phyloP scores from a whole-genome alignment of 2,329 filamentous ascomycete species.

The Dothideomycetes sp. region DNA sequence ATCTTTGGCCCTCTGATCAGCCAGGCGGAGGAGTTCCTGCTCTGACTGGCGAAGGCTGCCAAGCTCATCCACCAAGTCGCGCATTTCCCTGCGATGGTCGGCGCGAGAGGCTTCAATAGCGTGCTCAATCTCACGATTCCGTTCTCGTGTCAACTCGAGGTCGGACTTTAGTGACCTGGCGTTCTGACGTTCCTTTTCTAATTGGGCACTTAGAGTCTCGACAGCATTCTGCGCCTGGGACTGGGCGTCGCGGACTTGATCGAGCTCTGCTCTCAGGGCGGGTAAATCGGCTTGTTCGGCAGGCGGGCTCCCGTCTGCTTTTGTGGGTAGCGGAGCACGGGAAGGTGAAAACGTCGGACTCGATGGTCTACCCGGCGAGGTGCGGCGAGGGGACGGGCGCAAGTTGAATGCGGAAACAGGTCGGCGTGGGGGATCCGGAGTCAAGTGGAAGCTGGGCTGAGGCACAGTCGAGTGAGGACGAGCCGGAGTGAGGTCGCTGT shows the following conservation, averaged over 20 bases:
- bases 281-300: slow-evolving; percentile 6
- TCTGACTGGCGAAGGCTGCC: background rate
- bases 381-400: slow-evolving; percentile 5
- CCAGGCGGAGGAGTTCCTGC: slow-evolving; percentile 1
- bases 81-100: slow-evolving; percentile 14
- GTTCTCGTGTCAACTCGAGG: background rate
- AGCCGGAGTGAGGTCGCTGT: slow-evolving; percentile 20
- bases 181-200: slow-evolving; percentile 13
- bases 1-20: slow-evolving; percentile 8
- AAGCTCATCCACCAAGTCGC: slow-evolving; percentile 14
- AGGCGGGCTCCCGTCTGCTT: background rate
- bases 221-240: slow-evolving; percentile 15
- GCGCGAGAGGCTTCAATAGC: background rate
- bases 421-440: slow-evolving; percentile 4
- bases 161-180: background rate
- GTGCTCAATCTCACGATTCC: background rate
- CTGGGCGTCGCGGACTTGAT: slow-evolving; percentile 9
- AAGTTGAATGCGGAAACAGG: slow-evolving; percentile 3
- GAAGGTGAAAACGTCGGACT: slow-evolving; percentile 20
- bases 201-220: slow-evolving; percentile 14
- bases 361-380: slow-evolving; percentile 16
- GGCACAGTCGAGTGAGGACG: slow-evolving; percentile 8
- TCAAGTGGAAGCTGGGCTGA: slow-evolving; percentile 1
- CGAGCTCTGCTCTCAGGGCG: slow-evolving; percentile 10
- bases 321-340: slow-evolving; percentile 12